Evolutionary conservation across 2,329 filamentous ascomycete genomes (phyloP).

Genomic region (Eutypella sp.): DNA sequence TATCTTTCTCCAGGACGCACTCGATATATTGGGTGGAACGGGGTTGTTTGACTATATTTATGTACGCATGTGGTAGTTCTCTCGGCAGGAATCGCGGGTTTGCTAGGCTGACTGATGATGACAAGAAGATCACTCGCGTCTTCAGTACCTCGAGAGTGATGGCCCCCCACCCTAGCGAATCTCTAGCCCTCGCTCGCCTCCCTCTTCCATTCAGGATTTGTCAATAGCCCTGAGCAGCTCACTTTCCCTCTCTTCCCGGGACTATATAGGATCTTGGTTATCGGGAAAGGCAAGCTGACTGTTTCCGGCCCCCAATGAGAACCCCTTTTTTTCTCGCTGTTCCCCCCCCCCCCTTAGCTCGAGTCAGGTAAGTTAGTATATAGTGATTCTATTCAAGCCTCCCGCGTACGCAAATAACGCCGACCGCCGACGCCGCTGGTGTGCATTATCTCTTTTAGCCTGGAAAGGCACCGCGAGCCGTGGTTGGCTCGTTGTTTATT

Average conservation of each 20-base stretch:
- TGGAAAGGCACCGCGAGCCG: constrained; percentile 34
- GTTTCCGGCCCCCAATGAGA: too few relatives aligned
- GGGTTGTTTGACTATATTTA: too few relatives aligned
- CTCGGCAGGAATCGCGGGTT: background rate
- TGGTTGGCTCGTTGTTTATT: constrained; percentile 21
- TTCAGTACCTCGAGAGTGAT: background rate
- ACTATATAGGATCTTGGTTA: background rate
- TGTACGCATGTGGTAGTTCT: background rate
- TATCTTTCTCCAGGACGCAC: background rate
- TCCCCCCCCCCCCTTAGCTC: background rate
- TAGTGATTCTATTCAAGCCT: background rate
- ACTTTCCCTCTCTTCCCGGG: background rate
- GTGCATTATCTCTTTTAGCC: constrained; percentile 34
- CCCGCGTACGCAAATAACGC: background rate
- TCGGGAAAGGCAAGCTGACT: too few relatives aligned
- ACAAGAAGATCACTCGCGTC: background rate
- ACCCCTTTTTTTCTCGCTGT: background rate
- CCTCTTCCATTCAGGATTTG: background rate
- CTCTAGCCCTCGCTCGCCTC: background rate
- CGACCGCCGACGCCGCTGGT: constrained; percentile 2
- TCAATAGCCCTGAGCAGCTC: background rate
- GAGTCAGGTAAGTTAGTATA: background rate
- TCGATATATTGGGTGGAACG: too few relatives aligned
- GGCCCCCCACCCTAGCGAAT: background rate
- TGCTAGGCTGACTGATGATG: background rate